Base-by-base conservation (phyloP, 169 alveolate genomes). In the Eimeria praecox region DNA sequence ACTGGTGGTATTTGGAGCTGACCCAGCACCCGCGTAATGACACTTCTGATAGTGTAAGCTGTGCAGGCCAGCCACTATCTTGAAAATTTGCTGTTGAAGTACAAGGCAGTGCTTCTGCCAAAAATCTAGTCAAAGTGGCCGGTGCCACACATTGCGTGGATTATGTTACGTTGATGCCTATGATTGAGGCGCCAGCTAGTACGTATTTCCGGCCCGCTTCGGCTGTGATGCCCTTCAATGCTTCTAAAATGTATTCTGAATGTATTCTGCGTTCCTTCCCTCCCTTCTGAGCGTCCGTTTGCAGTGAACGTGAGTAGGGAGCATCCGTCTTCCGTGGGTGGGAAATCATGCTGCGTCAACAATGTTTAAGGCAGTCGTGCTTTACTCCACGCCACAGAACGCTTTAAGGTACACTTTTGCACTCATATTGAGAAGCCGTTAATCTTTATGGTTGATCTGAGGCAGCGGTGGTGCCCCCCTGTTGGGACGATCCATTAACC, bases 341-440 rank as follows among this genome's bases (percentile, higher is more conserved):
- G 22, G 78, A 66, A 22, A 66, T 66, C 46, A 66, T 66, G 78
- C 78, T 66, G 78, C 78, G 78, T 24, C 44, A 33, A 14, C 78
- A 66, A 66, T 30, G 46, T 20, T 35, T 71, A 35, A 4, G 10
- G 33, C 33, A 71, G 46, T 33, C 49, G 4, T 35, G 8, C 52
- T 33, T 71, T 71, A 2, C 82, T 35, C 33, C n/a, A 18, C 27
- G 78, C n/a, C 52, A 38, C 0, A 3, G 52, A 18, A 71, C 12
- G 18, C 16, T 38, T 3, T 18, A 18, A 27, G 30, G 16, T 38
- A 38, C 33, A 10, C 35, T 27, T 33, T 69, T 38, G 82, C 1
- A 30, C 33, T 35, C 38, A 71, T 35, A 52, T 18, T 38, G 49
- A 38, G 49, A 71, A 2, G 49, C 20, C 82, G 16, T n/a, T 12